Conservation (phyloP, 306 rosid genomes). For the Oemleria cerasiformis region DNA sequence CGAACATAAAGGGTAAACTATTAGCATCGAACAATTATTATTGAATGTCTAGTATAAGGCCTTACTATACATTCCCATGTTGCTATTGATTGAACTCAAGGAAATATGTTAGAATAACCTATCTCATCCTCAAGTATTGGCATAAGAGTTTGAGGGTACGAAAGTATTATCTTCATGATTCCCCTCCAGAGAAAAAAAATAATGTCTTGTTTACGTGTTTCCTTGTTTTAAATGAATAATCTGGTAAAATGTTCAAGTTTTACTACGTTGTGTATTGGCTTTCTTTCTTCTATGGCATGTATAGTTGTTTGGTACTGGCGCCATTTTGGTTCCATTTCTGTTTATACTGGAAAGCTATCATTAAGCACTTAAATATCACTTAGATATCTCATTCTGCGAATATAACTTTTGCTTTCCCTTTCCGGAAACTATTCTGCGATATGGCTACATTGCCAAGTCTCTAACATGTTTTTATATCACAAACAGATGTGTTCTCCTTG, state of each 20-base stretch:
- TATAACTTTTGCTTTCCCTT: background rate
- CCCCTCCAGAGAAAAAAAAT: background rate
- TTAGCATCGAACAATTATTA: background rate
- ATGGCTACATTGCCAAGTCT: background rate
- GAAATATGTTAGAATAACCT: background rate
- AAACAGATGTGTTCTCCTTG: slow-evolving; percentile 92
- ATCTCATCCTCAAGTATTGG: background rate
- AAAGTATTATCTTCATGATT: background rate
- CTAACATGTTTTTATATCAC: slow-evolving; percentile 26
- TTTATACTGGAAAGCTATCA: background rate
- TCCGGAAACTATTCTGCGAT: background rate
- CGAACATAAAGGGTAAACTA: background rate
- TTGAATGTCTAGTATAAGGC: background rate
- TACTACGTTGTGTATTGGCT: background rate
- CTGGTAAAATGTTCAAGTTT: background rate
- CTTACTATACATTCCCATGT: background rate
- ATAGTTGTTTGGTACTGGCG: background rate
- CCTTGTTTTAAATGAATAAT: background rate
- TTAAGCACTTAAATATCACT: background rate
- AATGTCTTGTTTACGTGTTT: background rate
- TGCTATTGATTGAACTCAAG: background rate
- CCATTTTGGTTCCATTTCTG: background rate
- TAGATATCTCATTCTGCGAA: background rate
- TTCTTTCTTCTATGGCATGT: background rate
- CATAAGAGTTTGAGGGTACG: background rate